These are phyloP conservation scores for Begonia masoniana DNA, from an alignment of 306 rosid genomes.

Conservation along the genomic window DNA sequence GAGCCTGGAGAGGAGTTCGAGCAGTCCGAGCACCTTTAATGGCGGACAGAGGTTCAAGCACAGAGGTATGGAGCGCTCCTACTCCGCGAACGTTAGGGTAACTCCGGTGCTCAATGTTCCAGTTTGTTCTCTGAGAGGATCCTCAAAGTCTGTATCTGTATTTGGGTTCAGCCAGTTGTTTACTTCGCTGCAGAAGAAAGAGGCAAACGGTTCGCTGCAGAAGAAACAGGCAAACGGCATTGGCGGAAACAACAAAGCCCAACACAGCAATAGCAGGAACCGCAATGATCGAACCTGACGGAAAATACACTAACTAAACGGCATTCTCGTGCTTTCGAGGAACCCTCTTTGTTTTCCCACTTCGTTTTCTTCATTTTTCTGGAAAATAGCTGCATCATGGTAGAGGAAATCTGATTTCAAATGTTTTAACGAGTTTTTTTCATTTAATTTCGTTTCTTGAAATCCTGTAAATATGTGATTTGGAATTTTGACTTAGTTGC, in stretches of 20 bases:
- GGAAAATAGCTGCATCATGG: background rate
- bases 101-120: slow-evolving; percentile 96
- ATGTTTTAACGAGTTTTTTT: too few species aligned
- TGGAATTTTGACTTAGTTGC: too few species aligned
- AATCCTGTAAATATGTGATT: background rate
- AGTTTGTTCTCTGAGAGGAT: slow-evolving; percentile 65
- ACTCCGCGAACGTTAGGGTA: slow-evolving; percentile 79
- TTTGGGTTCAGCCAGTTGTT: slow-evolving; percentile 85
- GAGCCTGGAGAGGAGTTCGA: slow-evolving; percentile 86
- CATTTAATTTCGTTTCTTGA: background rate
- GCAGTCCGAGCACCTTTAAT: slow-evolving; percentile 86
- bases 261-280: slow-evolving; percentile 14
- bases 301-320: background rate
- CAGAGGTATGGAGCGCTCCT: slow-evolving; percentile 91
- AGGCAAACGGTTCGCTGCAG: slow-evolving; percentile 43
- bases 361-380: background rate
- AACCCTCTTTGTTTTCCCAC: background rate
- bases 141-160: slow-evolving; percentile 65
- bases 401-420: too few species aligned
- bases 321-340: slow-evolving; percentile 6
- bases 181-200: slow-evolving; percentile 67
- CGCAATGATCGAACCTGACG: slow-evolving; percentile 38
- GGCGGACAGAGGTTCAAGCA: slow-evolving; percentile 79
- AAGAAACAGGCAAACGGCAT: slow-evolving; percentile 36
- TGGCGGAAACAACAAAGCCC: slow-evolving; percentile 15